These are phyloP conservation scores for Pezicula radicicola DNA, from an alignment of 2,329 filamentous ascomycete species.

Conservation along the genomic window DNA sequence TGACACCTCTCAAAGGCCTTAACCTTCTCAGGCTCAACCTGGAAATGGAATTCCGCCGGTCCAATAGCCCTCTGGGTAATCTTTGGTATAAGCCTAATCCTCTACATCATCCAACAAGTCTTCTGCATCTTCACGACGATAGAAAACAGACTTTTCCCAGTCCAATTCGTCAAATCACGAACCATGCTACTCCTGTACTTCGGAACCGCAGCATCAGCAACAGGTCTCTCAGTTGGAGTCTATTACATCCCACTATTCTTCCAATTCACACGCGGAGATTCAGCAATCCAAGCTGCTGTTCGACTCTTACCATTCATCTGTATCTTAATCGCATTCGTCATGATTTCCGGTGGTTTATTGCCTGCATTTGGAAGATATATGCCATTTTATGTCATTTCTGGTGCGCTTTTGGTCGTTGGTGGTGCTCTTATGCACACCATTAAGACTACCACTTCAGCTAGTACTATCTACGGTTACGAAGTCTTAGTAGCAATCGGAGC, in stretches of 20 bases:
- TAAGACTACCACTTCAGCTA: slow-evolving; percentile 15
- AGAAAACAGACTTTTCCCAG: too few relatives aligned
- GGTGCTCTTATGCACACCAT: slow-evolving; percentile 22
- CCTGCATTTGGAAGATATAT: slow-evolving; percentile 29
- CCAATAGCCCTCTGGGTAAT: too few relatives aligned
- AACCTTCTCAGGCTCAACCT: too few relatives aligned
- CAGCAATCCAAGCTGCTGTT: slow-evolving; percentile 39
- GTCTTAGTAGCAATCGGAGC: slow-evolving; percentile 36
- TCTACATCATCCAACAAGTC: too few relatives aligned
- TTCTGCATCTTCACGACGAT: too few relatives aligned
- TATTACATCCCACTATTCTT: slow-evolving; percentile 46
- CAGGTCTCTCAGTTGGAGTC: slow-evolving; percentile 43
- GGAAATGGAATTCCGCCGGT: too few relatives aligned
- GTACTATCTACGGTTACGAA: slow-evolving; percentile 27
- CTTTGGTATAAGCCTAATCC: too few relatives aligned
- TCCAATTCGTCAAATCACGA: slow-evolving; percentile 9
- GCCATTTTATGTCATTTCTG: slow-evolving; percentile 29
- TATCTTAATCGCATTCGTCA: slow-evolving; percentile 34
- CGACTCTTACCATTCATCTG: slow-evolving; percentile 34
- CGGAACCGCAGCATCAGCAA: slow-evolving; percentile 42
- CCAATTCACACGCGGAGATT: slow-evolving; percentile 44
- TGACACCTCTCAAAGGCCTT: too few relatives aligned
- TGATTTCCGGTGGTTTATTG: slow-evolving; percentile 36
- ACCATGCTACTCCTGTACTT: slow-evolving; percentile 24
- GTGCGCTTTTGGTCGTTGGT: slow-evolving; percentile 29